Evolutionary conservation across 495 filamentous ascomycete genomes (phyloP).

Genomic region (Pseudoneurospora amorphoporcata): DNA sequence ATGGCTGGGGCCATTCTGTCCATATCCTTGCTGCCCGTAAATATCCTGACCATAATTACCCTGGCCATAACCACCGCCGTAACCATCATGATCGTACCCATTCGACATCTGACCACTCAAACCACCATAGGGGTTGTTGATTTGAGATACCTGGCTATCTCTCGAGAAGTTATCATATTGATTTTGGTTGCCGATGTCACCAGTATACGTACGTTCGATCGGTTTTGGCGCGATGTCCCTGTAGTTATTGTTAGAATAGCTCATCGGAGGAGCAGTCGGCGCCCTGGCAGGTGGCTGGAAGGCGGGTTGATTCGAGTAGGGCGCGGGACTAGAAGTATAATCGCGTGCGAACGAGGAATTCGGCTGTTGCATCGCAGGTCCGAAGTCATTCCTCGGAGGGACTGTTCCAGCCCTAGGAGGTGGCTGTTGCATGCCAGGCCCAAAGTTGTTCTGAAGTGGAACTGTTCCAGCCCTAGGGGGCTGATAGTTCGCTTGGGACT

Average conservation of each 20-base stretch:
- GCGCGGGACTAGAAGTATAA: slow-evolving; percentile 23
- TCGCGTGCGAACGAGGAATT: slow-evolving; percentile 6
- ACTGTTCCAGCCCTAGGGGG: background rate
- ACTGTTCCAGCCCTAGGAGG: slow-evolving; percentile 1
- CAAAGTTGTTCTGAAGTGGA: slow-evolving; percentile 3
- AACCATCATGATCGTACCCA: background rate
- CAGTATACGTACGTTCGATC: background rate
- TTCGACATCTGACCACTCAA: background rate
- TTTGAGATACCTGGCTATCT: slow-evolving; percentile 1
- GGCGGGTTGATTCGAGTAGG: slow-evolving; percentile 20
- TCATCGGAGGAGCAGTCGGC: slow-evolving; percentile 13
- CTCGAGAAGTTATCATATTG: background rate
- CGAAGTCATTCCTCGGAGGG: slow-evolving; percentile 6
- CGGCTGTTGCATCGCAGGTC: slow-evolving; percentile 13
- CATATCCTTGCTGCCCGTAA: background rate
- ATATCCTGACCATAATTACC: slow-evolving; percentile 20
- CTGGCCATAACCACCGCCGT: slow-evolving; percentile 20
- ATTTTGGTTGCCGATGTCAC: background rate
- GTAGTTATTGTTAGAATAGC: slow-evolving; percentile 12
- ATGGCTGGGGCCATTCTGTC: slow-evolving; percentile 30
- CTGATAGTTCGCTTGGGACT: background rate
- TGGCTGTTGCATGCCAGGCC: slow-evolving; percentile 5
- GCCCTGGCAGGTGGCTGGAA: slow-evolving; percentile 23
- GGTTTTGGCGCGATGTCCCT: slow-evolving; percentile 14
- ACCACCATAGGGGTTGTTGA: slow-evolving; percentile 4